Evolutionary conservation across 1,139 yeast genomes (phyloP).

Genomic region (Spathaspora sp.): DNA sequence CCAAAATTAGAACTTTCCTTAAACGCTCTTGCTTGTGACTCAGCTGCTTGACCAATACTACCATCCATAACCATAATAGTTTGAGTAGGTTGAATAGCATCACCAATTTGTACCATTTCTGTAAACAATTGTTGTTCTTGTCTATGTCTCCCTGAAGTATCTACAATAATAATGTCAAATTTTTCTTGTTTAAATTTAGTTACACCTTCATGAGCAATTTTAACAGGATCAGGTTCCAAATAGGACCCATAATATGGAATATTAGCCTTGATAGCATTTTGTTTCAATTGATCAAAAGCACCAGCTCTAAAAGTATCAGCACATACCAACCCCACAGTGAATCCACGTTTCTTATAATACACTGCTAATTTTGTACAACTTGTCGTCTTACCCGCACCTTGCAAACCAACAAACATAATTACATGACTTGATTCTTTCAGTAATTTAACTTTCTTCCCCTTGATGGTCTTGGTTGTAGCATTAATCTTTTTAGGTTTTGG

Average conservation of each 20-base stretch:
- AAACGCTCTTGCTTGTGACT: conserved; percentile 90
- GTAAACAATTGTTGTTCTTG: conserved; percentile 90
- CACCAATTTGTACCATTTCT: conserved; percentile 92
- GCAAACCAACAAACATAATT: conserved; percentile 96
- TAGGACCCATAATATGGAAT: conserved; percentile 95
- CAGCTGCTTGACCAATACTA: conserved; percentile 97
- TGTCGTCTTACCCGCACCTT: conserved; percentile 98
- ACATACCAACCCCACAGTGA: conserved; percentile 93
- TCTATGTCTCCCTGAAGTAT: conserved; percentile 97
- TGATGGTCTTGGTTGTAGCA: conserved; percentile 21
- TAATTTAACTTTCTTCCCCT: conserved; percentile 33
- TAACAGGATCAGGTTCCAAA: conserved; percentile 93
- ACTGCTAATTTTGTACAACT: conserved; percentile 96
- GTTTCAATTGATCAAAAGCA: conserved; percentile 97
- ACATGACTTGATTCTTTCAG: conserved; percentile 45
- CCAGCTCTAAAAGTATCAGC: conserved; percentile 99
- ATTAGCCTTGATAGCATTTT: conserved; percentile 92
- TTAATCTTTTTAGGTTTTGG: conserved; percentile 79
- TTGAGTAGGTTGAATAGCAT: conserved; percentile 84
- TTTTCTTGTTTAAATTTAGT: conserved; percentile 86
- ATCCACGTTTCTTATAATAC: conserved; percentile 89
- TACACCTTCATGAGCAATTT: conserved; percentile 90
- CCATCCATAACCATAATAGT: conserved; percentile 98
- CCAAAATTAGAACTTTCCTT: conserved; percentile 93
- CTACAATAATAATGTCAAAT: conserved; percentile 92